phyloP scores from a whole-genome alignment of 2,329 filamentous ascomycete genomes.

The Epichloe brachyelytri region DNA sequence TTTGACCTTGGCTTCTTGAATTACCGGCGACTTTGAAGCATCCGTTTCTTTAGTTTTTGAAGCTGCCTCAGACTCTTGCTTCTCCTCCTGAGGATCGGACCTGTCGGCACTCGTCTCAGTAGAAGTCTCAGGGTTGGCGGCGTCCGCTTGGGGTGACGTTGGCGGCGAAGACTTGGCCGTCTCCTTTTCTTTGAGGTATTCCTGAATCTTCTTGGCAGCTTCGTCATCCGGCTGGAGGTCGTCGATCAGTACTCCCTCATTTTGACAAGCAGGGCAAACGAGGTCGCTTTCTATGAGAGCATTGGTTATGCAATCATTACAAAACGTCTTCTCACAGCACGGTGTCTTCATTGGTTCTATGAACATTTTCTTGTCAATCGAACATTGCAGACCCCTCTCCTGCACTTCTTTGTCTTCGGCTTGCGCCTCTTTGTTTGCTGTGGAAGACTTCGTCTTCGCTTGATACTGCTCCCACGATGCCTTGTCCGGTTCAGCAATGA shows the following conservation, averaged over 20 bases:
- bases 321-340: slow-evolving; percentile 96
- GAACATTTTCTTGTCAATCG: slow-evolving; percentile 96
- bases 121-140: slow-evolving; percentile 27
- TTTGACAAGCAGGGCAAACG: slow-evolving; percentile 82
- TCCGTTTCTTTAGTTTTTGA: slow-evolving; percentile 8
- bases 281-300: slow-evolving; percentile 97
- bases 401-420: slow-evolving; percentile 76
- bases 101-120: slow-evolving; percentile 21
- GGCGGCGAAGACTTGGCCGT: slow-evolving; percentile 28
- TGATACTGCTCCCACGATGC: slow-evolving; percentile 95
- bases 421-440: slow-evolving; percentile 64
- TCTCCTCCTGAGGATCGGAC: slow-evolving; percentile 23
- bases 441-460: slow-evolving; percentile 80
- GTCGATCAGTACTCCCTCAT: slow-evolving; percentile 85
- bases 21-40: slow-evolving; percentile 21
- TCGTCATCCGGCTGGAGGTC: slow-evolving; percentile 77
- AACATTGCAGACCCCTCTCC: slow-evolving; percentile 80
- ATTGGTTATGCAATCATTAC: slow-evolving; percentile 99
- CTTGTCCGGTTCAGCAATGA: slow-evolving; percentile 90
- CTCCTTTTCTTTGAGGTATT: slow-evolving; percentile 51
- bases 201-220: slow-evolving; percentile 62
- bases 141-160: slow-evolving; percentile 21
- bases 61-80: background rate
- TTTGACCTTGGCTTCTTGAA: slow-evolving; percentile 11
- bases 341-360: slow-evolving; percentile 98